Conservation (phyloP, 768 basidiomycete genomes). For the Suillus americanus region DNA sequence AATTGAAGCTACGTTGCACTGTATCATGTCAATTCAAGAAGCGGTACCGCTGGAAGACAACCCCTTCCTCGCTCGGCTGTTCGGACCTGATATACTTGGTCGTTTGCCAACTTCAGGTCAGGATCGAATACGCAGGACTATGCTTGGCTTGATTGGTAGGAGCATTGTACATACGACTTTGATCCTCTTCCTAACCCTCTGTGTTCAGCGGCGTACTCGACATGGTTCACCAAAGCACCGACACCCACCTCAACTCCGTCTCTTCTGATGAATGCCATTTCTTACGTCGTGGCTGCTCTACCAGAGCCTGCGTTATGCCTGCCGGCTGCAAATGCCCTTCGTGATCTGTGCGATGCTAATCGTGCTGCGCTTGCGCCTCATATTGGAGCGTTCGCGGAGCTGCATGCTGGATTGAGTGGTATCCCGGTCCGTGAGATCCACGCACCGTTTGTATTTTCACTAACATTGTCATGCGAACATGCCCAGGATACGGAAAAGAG, state of each 20-base stretch:
- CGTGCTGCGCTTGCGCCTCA: slow-evolving; percentile 79
- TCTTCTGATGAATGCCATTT: slow-evolving; percentile 63
- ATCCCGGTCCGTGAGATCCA: slow-evolving; percentile 59
- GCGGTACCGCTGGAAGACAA: slow-evolving; percentile 66
- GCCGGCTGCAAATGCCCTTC: slow-evolving; percentile 77
- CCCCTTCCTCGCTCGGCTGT: slow-evolving; percentile 58
- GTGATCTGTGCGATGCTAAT: slow-evolving; percentile 89
- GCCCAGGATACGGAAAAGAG: slow-evolving; percentile 78
- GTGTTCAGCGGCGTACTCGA: slow-evolving; percentile 63
- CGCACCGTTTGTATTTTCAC: neutral
- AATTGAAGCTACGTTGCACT: slow-evolving; percentile 84
- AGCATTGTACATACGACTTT: slow-evolving; percentile 15
- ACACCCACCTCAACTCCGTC: slow-evolving; percentile 33
- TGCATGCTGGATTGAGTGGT: slow-evolving; percentile 73
- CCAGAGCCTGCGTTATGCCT: slow-evolving; percentile 63
- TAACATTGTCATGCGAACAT: slow-evolving; percentile 6
- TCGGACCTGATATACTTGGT: slow-evolving; percentile 70
- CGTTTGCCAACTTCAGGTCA: slow-evolving; percentile 63
- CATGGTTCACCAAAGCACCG: slow-evolving; percentile 60
- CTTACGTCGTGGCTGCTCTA: slow-evolving; percentile 70
- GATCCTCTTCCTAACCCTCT: slow-evolving; percentile 1
- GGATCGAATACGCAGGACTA: slow-evolving; percentile 69
- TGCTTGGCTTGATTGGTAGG: slow-evolving; percentile 71
- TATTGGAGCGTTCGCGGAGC: slow-evolving; percentile 78
- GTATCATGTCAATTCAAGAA: slow-evolving; percentile 85